Base-by-base conservation (phyloP, 208 protist species). In the Leishmania mexicana region DNA sequence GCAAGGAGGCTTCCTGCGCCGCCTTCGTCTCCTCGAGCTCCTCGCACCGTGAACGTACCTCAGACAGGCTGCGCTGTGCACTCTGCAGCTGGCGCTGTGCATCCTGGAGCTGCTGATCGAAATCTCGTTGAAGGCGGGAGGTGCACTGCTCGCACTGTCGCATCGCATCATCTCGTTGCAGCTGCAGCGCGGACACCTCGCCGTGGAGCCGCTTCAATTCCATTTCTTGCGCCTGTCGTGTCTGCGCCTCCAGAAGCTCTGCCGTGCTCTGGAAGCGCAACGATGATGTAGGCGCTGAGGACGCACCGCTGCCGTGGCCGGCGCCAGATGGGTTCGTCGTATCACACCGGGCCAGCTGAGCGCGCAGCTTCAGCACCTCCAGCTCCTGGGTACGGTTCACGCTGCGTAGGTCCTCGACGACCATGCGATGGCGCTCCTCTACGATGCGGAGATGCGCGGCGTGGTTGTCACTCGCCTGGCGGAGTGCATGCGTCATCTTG, bases 161-260 rank as follows among this genome's bases (percentile, higher is more conserved):
- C 71, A 92, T 42, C 28, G 92, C 92, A 51, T 94, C 93, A 74
- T 97, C 89, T 31, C 92, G 85, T 83, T 97, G 92, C 38, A 91
- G 51, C 80, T 95, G 92, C 42, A 92, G 68, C 4, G 83, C 47
- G 2, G 91, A 85, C 8, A 95, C 81, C 73, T 97, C 93, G 28
- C 76, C 81, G 84, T 92, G 92, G 47, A 97, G 84, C 4, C 92
- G 92, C 83, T 94, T 91, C 68, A 97, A n/a, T 78, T 97, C 93
- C 70, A 89, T 83, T 62, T 93, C 92, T 19, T 90, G 89, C n/a
- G 93, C 90, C 78, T 91, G 89, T 31, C 90, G 84, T 21, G 92
- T 81, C 79, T 97, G 93, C 58, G 87, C 77, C 38, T 95, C 93
- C 11, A 95, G 80, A 17, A 97, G 65, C 76, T 93, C 91, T 73